These are phyloP conservation scores for Pichia heedii DNA, from an alignment of 805 yeast genomes.

Conservation along the genomic window DNA sequence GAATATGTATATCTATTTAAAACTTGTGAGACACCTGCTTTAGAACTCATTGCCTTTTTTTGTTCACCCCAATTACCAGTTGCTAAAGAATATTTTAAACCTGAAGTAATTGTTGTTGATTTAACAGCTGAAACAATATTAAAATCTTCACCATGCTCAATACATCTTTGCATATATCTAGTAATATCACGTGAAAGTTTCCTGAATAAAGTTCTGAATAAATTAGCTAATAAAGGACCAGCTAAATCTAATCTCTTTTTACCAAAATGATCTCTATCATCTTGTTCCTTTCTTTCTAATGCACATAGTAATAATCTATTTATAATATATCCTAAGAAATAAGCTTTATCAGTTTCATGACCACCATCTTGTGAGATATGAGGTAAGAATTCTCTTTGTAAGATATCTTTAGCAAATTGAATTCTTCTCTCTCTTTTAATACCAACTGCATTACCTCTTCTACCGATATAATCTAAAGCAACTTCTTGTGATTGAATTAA, in stretches of 20 bases:
- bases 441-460: conserved; percentile 96
- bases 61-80: conserved; percentile 99
- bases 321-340: conserved; percentile 95
- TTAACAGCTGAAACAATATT: conserved; percentile 94
- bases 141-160: conserved; percentile 95
- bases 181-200: conserved; percentile 94
- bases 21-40: conserved; percentile 99
- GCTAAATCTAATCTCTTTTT: conserved; percentile 97
- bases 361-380: conserved; percentile 98
- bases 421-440: conserved; percentile 96
- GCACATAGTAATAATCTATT: conserved; percentile 93
- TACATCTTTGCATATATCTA: conserved; percentile 98
- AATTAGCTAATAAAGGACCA: conserved; percentile 92
- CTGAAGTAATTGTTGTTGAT: conserved; percentile 94
- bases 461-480: conserved; percentile 94
- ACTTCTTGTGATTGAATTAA: conserved; percentile 97
- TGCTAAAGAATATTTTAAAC: conserved; percentile 93
- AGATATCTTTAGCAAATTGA: conserved; percentile 92
- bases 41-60: conserved; percentile 96
- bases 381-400: conserved; percentile 93
- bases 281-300: conserved; percentile 93
- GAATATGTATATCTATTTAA: conserved; percentile 96
- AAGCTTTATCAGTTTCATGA: conserved; percentile 92
- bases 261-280: conserved; percentile 99
- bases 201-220: conserved; percentile 89